A percentile compares a stretch with the other conserved stretches of the same genome.
These are phyloP conservation scores for Symmetrospora coprosmae DNA, from an alignment of 768 basidiomycete genomes.

Conservation along the genomic window DNA sequence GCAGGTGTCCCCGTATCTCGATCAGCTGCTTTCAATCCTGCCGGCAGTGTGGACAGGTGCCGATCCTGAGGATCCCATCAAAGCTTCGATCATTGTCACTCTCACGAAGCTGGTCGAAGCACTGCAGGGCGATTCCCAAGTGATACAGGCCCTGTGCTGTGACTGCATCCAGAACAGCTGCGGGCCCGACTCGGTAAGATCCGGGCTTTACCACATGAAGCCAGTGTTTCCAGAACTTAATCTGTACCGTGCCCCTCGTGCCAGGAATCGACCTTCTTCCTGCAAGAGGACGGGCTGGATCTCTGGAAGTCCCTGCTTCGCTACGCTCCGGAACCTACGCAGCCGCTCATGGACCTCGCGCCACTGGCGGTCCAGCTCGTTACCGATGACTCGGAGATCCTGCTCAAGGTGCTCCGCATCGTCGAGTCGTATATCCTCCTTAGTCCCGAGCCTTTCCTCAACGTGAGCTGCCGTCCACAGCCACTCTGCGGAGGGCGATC, in stretches of 20 bases:
- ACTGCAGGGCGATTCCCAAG: constrained; percentile 49
- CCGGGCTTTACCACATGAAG: too few species aligned
- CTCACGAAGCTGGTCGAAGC: constrained; percentile 61
- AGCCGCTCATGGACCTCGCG: constrained; percentile 49
- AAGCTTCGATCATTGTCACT: constrained; percentile 50
- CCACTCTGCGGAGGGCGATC: too few species aligned
- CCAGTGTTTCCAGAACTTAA: constrained; percentile 22
- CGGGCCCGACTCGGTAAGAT: constrained; percentile 43
- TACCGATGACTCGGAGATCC: constrained; percentile 54
- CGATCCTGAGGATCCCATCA: constrained; percentile 20
- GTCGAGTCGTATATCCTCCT: constrained; percentile 68
- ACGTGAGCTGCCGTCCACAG: too few species aligned
- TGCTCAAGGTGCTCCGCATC: constrained; percentile 54
- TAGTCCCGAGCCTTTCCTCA: constrained; percentile 49
- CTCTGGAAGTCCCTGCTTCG: constrained; percentile 62
- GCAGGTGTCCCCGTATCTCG: constrained; percentile 56
- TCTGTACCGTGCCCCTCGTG: constrained; percentile 24
- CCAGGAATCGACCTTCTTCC: too few species aligned
- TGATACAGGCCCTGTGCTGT: constrained; percentile 47
- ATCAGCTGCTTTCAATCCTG: constrained; percentile 50
- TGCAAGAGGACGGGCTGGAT: constrained; percentile 63
- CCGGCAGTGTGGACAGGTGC: constrained; percentile 55
- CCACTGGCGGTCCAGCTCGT: constrained; percentile 49
- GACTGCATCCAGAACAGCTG: constrained; percentile 56
- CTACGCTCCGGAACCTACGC: constrained; percentile 46